These are phyloP conservation scores for Dioszegia crocea DNA, from an alignment of 768 basidiomycete genomes.

Conservation along the genomic window DNA sequence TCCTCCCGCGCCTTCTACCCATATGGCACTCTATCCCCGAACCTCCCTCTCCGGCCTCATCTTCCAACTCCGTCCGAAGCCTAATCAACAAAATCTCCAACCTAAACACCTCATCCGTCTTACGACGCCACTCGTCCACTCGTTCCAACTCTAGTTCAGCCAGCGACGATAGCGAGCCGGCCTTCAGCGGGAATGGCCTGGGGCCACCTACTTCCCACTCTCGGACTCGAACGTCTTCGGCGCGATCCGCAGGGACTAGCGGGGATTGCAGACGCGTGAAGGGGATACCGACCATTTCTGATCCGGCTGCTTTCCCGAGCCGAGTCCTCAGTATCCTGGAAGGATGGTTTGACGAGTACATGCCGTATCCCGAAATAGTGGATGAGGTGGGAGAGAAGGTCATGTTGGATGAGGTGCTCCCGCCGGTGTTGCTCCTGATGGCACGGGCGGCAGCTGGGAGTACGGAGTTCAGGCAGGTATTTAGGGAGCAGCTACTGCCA, in stretches of 20 bases:
- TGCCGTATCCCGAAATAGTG: conserved; percentile 22
- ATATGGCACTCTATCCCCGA: conserved; percentile 49
- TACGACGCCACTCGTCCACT: background rate
- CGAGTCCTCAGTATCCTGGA: conserved; percentile 28
- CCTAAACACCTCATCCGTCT: background rate
- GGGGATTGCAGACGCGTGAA: too few species aligned
- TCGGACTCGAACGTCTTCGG: background rate
- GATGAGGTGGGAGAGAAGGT: conserved; percentile 51
- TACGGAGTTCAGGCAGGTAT: conserved; percentile 56
- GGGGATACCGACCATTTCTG: conserved; percentile 8
- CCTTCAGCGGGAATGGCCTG: background rate
- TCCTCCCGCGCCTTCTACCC: conserved; percentile 50
- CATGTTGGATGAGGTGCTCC: conserved; percentile 69
- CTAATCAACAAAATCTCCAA: conserved; percentile 21
- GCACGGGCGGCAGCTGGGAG: conserved; percentile 66
- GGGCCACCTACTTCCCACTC: background rate
- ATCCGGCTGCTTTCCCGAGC: conserved; percentile 19
- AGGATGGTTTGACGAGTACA: conserved; percentile 19
- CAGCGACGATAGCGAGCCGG: background rate
- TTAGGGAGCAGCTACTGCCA: conserved; percentile 70
- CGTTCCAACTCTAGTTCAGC: background rate
- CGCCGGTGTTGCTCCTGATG: conserved; percentile 72
- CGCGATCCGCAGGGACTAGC: too few species aligned
- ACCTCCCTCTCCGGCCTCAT: conserved; percentile 52
- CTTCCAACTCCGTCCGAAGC: conserved; percentile 22